Percentiles rank a stretch among this genome's conserved stretches.
These are phyloP conservation scores for Rhododendron mucronatum DNA, from an alignment of 148 eudicot species.

Conservation along the genomic window DNA sequence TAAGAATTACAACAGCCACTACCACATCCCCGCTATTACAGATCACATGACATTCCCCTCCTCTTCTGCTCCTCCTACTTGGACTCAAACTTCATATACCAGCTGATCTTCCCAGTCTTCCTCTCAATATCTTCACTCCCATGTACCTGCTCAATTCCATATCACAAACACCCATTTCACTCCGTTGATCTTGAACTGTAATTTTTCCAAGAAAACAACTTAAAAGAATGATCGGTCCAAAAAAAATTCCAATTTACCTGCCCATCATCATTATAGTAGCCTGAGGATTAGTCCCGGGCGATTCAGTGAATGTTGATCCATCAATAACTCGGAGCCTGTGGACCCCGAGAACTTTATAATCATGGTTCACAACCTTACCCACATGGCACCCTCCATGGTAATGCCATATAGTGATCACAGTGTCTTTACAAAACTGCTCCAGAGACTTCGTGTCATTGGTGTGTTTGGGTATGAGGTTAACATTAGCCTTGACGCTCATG, in stretches of 20 bases:
- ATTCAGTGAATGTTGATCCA: slow-evolving; percentile 62
- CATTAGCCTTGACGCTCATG: slow-evolving; percentile 68
- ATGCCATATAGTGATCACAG: slow-evolving; percentile 90
- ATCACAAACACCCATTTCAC: slow-evolving; percentile 2
- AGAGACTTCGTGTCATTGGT: slow-evolving; percentile 60
- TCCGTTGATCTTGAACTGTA: background rate
- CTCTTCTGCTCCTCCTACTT: slow-evolving; percentile 12
- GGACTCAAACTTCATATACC: slow-evolving; percentile 29
- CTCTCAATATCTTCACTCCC: slow-evolving; percentile 87
- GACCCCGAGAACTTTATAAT: slow-evolving; percentile 60
- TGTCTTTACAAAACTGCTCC: slow-evolving; percentile 86
- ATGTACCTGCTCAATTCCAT: slow-evolving; percentile 55
- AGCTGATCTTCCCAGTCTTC: slow-evolving; percentile 56
- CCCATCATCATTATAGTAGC: slow-evolving; percentile 99
- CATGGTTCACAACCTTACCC: slow-evolving; percentile 60
- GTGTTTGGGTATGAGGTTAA: slow-evolving; percentile 72
- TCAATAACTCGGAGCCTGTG: slow-evolving; percentile 68
- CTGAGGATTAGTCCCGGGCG: slow-evolving; percentile 99
- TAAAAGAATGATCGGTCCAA: background rate
- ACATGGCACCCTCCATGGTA: slow-evolving; percentile 97
- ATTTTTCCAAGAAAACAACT: background rate
- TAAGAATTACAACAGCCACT: slow-evolving; percentile 25
- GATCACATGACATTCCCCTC: background rate
- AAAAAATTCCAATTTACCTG: slow-evolving; percentile 36
- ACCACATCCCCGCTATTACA: slow-evolving; percentile 11